Base-by-base conservation (phyloP, 1,139 yeast genomes). In the Lodderomyces parapsilosis region DNA sequence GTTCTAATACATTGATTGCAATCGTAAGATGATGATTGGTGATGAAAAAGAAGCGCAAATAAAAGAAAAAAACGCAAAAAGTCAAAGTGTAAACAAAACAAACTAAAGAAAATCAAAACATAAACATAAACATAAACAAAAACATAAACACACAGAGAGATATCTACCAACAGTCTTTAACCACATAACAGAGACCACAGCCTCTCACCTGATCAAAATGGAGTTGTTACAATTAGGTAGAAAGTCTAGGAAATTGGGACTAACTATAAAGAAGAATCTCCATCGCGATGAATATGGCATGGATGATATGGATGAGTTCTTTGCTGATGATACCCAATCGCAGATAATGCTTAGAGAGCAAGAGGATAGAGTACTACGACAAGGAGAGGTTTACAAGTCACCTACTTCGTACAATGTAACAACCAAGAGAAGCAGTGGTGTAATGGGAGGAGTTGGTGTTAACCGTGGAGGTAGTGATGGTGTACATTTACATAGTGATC, bases 291-390 rank as follows among this genome's bases (percentile, higher is more conserved):
- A 77, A 45, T 76, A 80, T 57, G 85, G 89, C 30, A 80, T 88
- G 83, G 96, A 89, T 57, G 86, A 83, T 54, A 63, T 88, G 34
- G 86, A 85, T 52, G 95, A 83, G 43, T 89, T 85, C 65, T 88
- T 87, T 45, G 60, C 58, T 17, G 72, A 65, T 52, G 74, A 74
- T 33, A 64, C 35, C 36, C 32, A 39, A 17, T 36, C 25, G 14
- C 17, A 34, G 10, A 34, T 34, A 9, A n/a, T 22, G 19, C 27
- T 34, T 8, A 14, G 14, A 34, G 28, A 34, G 14, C 19, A 22
- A 8, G 37, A 34, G 8, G 37, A 34, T 13, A 24, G 27, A 14
- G 25, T 34, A 13, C 37, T 34, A 34, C 37, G 37, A 14, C 37
- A 34, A 34, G 27, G 33, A 30, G 33, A 30, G 7, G n/a, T 24